Evolutionary conservation across 768 basidiomycete species (phyloP), one percentile per base, ranked within the genome.

Genomic region (Coprinopsis cinerea): DNA sequence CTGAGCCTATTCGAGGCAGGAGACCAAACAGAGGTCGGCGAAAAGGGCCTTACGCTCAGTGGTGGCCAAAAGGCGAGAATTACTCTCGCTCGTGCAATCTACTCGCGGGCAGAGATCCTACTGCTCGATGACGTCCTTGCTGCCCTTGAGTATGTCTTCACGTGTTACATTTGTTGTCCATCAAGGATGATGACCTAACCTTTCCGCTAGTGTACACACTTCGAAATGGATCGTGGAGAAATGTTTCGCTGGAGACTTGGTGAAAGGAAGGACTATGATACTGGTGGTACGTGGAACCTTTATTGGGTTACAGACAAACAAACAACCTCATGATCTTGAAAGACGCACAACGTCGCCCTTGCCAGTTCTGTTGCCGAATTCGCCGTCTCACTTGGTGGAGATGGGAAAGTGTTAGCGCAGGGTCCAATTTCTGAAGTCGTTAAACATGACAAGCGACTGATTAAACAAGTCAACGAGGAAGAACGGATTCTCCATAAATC

Each of bases 151-250:
- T 64, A 11, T 34, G 53, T 36, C 6, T 27, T 44, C 13, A 20
- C 4, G 11, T 45, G 7, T 11, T n/a, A 23, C 32, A 26, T 18
- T 27, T 3, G 22, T 42, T 26, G 5, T 9, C 20, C 46, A 13
- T 24, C 36, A 7, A 20, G 23, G 23, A 36, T 20, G 17, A 32
- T 14, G 20, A 23, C 25, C 43, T 13, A 20, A 30, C 5, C 20
- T n/a, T 30, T 20, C 51, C 9, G 10, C 5, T 47, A 67, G 67
- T 60, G 84, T 88, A 1, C 88, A 89, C 57, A 92, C 88, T 0
- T 84, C 89, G 0, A 81, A 87, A 54, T 88, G 88, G 67, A 78
- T 96, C 40, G 84, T 83, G 57, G 72, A 81, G 17, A 74, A 89
- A 44, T 92, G 89, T 58, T 73, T 96, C 39, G 71, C 74, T 49